phyloP scores from a whole-genome alignment of 225 moss, liverwort and hornwort genomes.

The Thuidium tamariscinum region DNA sequence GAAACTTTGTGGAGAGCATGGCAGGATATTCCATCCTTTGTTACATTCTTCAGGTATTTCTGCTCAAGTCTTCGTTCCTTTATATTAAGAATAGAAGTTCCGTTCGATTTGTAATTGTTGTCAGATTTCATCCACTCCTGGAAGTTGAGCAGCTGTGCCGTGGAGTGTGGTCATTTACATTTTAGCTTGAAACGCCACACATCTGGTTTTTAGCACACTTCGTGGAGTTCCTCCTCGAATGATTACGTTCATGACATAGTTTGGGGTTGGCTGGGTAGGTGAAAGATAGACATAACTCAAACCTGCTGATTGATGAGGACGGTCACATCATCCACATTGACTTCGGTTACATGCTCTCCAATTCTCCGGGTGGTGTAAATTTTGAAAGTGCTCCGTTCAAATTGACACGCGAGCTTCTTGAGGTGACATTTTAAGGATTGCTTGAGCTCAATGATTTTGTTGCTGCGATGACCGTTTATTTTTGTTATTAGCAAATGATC shows the following conservation, averaged over 20 bases:
- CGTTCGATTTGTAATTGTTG: not conserved
- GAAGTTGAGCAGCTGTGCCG: not conserved
- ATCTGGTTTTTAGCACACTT: not conserved
- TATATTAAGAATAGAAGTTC: not conserved
- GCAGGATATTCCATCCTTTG: constrained; percentile 98
- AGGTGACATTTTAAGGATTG: constrained; percentile 34
- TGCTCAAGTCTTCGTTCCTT: not conserved
- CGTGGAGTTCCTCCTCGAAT: not conserved
- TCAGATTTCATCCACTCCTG: not conserved
- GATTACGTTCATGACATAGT: not conserved
- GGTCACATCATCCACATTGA: constrained; percentile 98
- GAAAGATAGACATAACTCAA: constrained; percentile 95
- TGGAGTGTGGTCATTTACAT: not conserved
- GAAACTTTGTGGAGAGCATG: constrained; percentile 99
- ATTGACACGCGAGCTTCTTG: constrained; percentile 94
- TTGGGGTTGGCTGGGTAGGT: constrained; percentile 40
- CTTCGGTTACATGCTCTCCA: constrained; percentile 98
- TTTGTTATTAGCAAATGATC: not conserved
- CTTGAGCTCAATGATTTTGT: not conserved
- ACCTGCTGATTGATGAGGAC: constrained; percentile 91
- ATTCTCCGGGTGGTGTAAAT: constrained; percentile 97
- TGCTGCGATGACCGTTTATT: not conserved
- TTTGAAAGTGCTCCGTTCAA: constrained; percentile 99
- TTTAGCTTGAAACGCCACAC: not conserved
- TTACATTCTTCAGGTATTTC: constrained; percentile 87